Evolutionary conservation across 2,329 filamentous ascomycete species (phyloP).

Genomic region (Fusarium sp.): DNA sequence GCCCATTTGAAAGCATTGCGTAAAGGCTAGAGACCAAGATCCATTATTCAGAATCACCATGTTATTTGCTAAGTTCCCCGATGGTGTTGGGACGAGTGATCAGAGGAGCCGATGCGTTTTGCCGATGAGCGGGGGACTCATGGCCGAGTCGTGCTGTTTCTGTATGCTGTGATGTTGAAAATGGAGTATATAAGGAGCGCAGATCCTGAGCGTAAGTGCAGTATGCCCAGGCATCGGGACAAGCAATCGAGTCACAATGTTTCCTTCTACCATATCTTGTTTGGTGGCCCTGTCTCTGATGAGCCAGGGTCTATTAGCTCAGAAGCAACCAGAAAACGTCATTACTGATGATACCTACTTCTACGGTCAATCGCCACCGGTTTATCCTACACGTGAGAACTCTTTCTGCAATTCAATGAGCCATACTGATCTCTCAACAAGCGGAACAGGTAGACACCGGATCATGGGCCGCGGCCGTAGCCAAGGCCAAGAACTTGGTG

Average conservation of each 20-base stretch:
- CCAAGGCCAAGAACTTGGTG: background rate
- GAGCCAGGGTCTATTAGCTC: background rate
- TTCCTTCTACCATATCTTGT: background rate
- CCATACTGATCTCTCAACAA: background rate
- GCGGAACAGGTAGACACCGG: background rate
- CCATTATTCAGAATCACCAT: background rate
- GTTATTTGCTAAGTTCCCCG: background rate
- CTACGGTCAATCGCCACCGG: conserved; percentile 2
- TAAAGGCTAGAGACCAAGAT: background rate
- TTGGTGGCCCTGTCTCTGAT: background rate
- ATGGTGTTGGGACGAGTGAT: background rate
- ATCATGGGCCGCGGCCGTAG: background rate
- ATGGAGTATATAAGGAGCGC: background rate
- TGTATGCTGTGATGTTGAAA: background rate
- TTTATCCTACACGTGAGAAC: conserved; percentile 5
- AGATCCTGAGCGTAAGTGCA: background rate
- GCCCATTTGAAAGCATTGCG: conserved; percentile 1
- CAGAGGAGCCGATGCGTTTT: background rate
- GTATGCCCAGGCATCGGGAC: background rate
- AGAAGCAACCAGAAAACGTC: background rate
- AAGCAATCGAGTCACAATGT: background rate
- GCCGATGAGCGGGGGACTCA: background rate
- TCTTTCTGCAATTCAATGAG: rapidly evolving
- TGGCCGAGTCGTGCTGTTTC: background rate
- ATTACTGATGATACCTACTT: conserved; percentile 1